Base-by-base conservation (phyloP, 1,284 basidiomycete species). In the Ustilago sp. region DNA sequence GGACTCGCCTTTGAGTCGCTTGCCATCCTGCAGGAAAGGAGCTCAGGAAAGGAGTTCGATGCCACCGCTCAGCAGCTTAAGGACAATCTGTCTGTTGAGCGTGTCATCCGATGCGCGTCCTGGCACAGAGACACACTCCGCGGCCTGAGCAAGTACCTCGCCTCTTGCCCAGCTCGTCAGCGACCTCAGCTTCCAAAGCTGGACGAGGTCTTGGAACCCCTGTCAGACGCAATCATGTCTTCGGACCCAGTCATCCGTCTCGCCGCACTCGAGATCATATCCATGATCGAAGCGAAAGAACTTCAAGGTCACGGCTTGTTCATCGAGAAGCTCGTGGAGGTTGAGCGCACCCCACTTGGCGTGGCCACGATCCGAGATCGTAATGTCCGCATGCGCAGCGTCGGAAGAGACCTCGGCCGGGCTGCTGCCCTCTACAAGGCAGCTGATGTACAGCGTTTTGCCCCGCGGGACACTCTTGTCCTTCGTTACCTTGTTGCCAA, bases 361-460 rank as follows among this genome's bases (percentile, higher is more conserved):
- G 83, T 84, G 7, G 67, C 70, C 7, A 72, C 65, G 12, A 72
- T 85, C 17, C 74, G 83, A 12, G 77, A 85, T 50, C 79, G 84
- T 38, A 85, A 85, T 52, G 83, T 84, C 3, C 74, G 80, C 41
- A 66, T 83, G 66, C 77, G 83, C 9, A 69, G 79, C 11, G 71
- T 80, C 7, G 83, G 75, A 34, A 77, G 84, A 36, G 79, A 81
- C n/a, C 59, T 83, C 8, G 59, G 66, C 4, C 67, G 76, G 7
- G 66, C 73, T 17, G 61, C 61, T 51, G 66, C 68, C 4, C 47
- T 50, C 15, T 74, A 71, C 68, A 73, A 70, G 47, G 23, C 72
- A 32, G 64, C 68, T 6, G 61, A 69, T 13, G 62, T 63, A 41
- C 56, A 53, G 13, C 57, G 55, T 11, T 50, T 58, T 19, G 56